These are phyloP conservation scores for Plasmodium yoelii DNA, from an alignment of 169 alveolate genomes.

Conservation along the genomic window DNA sequence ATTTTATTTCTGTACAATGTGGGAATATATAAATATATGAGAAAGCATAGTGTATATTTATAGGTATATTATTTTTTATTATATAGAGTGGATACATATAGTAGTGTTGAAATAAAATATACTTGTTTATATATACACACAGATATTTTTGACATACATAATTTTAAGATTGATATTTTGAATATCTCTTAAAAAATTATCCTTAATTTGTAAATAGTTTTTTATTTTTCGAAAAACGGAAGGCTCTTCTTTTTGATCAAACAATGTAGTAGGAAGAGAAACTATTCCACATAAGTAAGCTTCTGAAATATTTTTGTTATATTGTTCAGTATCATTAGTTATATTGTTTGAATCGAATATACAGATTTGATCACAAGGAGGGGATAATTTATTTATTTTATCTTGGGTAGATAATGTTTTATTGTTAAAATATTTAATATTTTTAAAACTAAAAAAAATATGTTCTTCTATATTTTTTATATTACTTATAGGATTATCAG, in stretches of 20 bases:
- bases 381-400: neutral
- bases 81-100: neutral
- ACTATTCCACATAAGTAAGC: conserved; percentile 32
- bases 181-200: conserved; percentile 14
- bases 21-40: neutral
- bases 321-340: conserved; percentile 7
- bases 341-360: neutral
- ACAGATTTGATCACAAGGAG: too few species aligned
- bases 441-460: conserved; percentile 7
- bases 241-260: conserved; percentile 43
- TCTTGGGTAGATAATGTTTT: neutral
- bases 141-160: conserved; percentile 14
- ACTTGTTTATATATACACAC: neutral
- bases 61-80: neutral
- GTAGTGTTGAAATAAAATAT: neutral
- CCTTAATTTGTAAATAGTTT: conserved; percentile 18
- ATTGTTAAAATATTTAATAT: conserved; percentile 46
- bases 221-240: conserved; percentile 23
- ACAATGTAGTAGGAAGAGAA: conserved; percentile 20
- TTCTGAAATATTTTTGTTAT: conserved; percentile 31
- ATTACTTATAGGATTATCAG: conserved; percentile 53
- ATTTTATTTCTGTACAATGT: conserved; percentile 17
- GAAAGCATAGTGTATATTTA: neutral
- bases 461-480: neutral
- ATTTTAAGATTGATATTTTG: conserved; percentile 8